Evolutionary conservation across 305 asterid species (phyloP), one percentile per base, ranked within the genome.

Genomic region (Fraxinus baroniana): DNA sequence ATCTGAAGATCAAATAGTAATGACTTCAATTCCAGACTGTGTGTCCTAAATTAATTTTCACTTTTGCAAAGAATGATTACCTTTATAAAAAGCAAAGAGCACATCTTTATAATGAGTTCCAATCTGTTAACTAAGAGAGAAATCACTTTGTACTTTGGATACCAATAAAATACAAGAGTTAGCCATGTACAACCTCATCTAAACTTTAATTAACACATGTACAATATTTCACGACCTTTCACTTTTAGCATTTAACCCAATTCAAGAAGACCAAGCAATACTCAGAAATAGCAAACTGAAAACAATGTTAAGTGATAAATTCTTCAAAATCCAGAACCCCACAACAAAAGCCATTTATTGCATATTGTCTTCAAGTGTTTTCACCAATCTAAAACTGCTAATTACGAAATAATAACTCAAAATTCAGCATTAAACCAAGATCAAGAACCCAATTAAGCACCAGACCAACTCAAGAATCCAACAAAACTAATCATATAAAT

Each of bases 391-490:
- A 35, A 76, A 70, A 79, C 82, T 36, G 74, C 44, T 57, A 79
- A 37, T 74, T 49, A 62, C 7, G 39, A 70, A 80, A 79, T 26
- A 79, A 22, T 15, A 46, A 10, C 78, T 18, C 75, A 73, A 30
- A 71, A 55, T 20, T 76, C 76, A 80, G 28, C 26, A 73, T 46
- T 26, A 86, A 52, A 35, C 55, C 83, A 36, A 57, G 80, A 55
- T 71, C 28, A 73, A 13, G 37, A 20, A 28, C 24, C 24, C 35
- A 81, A 83, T 35, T 73, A 10, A 79, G 46, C 20, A 60, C 15
- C 28, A 57, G 32, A 60, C 37, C 71, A 62, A 39, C 15, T 26
- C 32, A 62, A 62, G 20, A 37, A 37, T 8, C 5, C 3, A 9
- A 66, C 33, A 30, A 17, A 15, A 79, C 32, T 28, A 52, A 66